These are phyloP conservation scores for Pseudocercospora vitis DNA, from an alignment of 2,329 filamentous ascomycete genomes.

Conservation along the genomic window DNA sequence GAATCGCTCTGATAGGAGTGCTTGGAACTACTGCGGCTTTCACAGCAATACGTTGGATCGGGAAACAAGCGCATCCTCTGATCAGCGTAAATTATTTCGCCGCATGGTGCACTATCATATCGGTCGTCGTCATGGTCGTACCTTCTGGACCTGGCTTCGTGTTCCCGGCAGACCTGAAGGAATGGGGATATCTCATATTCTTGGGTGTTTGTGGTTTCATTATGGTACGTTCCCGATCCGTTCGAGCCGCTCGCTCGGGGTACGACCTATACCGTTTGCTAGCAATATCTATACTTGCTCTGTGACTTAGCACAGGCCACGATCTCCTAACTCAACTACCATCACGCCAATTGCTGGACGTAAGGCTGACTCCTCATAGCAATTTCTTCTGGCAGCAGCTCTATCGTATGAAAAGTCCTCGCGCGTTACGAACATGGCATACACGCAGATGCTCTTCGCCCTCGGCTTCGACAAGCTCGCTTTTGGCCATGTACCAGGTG, in stretches of 20 bases:
- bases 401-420: slow-evolving; percentile 68
- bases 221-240: slow-evolving; percentile 62
- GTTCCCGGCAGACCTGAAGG: slow-evolving; percentile 52
- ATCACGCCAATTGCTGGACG: neutral
- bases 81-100: slow-evolving; percentile 85
- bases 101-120: slow-evolving; percentile 67
- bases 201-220: slow-evolving; percentile 74
- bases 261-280: no score
- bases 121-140: slow-evolving; percentile 57
- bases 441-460: slow-evolving; percentile 70
- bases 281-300: no score
- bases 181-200: slow-evolving; percentile 68
- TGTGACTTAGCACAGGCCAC: no score
- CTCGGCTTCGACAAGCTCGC: slow-evolving; percentile 63
- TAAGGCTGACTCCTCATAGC: slow-evolving; percentile 41
- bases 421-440: slow-evolving; percentile 66
- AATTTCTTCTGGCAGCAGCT: slow-evolving; percentile 79
- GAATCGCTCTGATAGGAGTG: slow-evolving; percentile 73
- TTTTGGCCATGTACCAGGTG: slow-evolving; percentile 60
- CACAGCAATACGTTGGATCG: slow-evolving; percentile 75
- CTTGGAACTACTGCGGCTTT: slow-evolving; percentile 72
- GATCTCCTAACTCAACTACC: no score
- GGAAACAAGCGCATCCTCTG: slow-evolving; percentile 75
- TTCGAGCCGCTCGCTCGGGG: no score
- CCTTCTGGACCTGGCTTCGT: slow-evolving; percentile 59